Evolutionary conservation across 2,329 filamentous ascomycete species (phyloP).

Genomic region (Cladophialophora exuberans): DNA sequence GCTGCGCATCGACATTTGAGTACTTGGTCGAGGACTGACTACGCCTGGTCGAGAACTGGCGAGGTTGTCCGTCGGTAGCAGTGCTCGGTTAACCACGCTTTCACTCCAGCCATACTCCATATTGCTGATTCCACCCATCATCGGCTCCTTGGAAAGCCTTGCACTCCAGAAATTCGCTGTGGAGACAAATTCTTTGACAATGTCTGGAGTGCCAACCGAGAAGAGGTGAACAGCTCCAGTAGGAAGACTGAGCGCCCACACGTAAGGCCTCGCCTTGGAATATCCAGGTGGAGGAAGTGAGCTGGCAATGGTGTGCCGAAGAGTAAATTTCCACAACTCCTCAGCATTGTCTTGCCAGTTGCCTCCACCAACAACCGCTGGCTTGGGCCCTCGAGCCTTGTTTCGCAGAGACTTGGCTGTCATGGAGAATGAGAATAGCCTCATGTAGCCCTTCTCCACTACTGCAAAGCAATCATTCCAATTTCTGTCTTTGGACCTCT

Average conservation of each 20-base stretch:
- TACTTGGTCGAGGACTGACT: conserved; percentile 54
- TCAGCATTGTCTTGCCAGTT: conserved; percentile 99
- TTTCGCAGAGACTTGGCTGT: conserved; percentile 72
- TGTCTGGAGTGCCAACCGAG: conserved; percentile 93
- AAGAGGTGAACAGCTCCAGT: conserved; percentile 97
- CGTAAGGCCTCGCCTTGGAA: conserved; percentile 84
- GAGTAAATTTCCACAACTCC: conserved; percentile 80
- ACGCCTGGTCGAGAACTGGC: conserved; percentile 40
- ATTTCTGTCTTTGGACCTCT: conserved; percentile 88
- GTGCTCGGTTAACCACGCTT: conserved; percentile 75
- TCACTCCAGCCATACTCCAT: conserved; percentile 98
- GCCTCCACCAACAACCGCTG: conserved; percentile 82
- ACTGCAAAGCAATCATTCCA: conserved; percentile 97
- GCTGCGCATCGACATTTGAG: conserved; percentile 65
- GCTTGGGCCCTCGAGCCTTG: conserved; percentile 62
- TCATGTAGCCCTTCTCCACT: conserved; percentile 91
- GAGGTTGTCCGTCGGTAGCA: conserved; percentile 58
- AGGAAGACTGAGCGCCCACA: conserved; percentile 90
- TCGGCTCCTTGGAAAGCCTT: conserved; percentile 86
- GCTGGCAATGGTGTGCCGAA: conserved; percentile 90
- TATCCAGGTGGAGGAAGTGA: conserved; percentile 89
- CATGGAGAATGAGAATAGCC: conserved; percentile 89
- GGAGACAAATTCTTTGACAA: conserved; percentile 89
- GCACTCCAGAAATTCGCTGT: conserved; percentile 99
- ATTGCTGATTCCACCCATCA: conserved; percentile 92